Evolutionary conservation across 305 asterid genomes (phyloP), one percentile per base, ranked within the genome.

Genomic region (Solanum aculeatissimum): DNA sequence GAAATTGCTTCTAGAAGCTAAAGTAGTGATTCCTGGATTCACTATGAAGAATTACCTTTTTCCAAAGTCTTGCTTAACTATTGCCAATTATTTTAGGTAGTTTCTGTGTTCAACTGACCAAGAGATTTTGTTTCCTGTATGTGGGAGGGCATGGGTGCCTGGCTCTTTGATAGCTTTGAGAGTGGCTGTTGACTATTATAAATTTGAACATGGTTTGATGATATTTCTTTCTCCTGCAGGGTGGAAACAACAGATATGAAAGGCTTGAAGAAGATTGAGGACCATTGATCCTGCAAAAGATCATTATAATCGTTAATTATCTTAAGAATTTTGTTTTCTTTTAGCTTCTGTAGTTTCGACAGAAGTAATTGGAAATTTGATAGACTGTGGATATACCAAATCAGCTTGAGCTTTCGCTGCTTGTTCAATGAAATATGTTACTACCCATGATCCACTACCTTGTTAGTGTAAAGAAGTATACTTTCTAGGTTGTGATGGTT

Each of bases 201-300:
- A 13, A 12, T n/a, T 13, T 43, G 80, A 43, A 72, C 57, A 12
- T 21, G 80, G 80, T 72, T 45, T 72, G 38, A 71, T 72, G 80
- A 72, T 72, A 21, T 78, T 53, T 78, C 82, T 78, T 78, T 66
- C 32, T 47, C 51, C 19, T 80, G 83, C 91, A 94, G 97, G 90
- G 98, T 95, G 90, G 98, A 96, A 87, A 96, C 99, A 54, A 96
- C 98, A 7, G 98, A 96, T 85, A 96, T 96, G 99, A 96, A 95
- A 89, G 94, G 98, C 84, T 87, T 96, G 92, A 95, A 96, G 94
- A 96, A 96, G 93, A 88, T 93, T 15, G 98, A 95, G 87, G 97
- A 93, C 72, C 99, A 96, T 72, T 75, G 82, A 75, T 29, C 86
- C 83, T 38, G 81, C 49, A 66, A 66, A 45, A 68, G 49, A 83